Evolutionary conservation across 352 stramenopile species (phyloP), one percentile per base, ranked within the genome.

Genomic region (Globisporangium recalcitrans): DNA sequence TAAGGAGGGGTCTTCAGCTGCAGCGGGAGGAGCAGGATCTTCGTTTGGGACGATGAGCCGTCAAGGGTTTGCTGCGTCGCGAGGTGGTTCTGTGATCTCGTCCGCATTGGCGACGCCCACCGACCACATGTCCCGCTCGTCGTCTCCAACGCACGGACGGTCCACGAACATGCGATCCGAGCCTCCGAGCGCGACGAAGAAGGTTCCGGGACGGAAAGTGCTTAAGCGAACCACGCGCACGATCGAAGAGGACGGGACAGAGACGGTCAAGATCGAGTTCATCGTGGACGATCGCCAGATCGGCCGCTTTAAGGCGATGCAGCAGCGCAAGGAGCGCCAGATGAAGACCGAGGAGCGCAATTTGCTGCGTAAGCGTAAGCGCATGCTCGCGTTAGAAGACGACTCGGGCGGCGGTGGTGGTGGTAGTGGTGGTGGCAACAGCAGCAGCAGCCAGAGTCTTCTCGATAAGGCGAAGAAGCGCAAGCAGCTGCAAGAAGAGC

Each of bases 401-500:
- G 78, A 88, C 49, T 44, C 36, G 4, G 24, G 27, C 19, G 38
- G 38, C 8, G 38, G 32, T 38, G 32, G 32, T 14, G 32, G 32
- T 16, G 9, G 32, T 34, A 9, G 31, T 34, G 6, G 29, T 11
- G 31, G 10, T 36, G 31, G 31, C 13, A 14, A 14, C 8, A 14
- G 34, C 8, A 14, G 36, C n/a, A 14, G 36, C 29, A 48, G 9
- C 22, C 65, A 70, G 3, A 70, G 70, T 36, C 69, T 80, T 36
- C 60, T 89, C 9, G 79, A 91, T 59, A 90, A 89, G 52, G 82
- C 82, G 1, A 91, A 91, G 72, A 80, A 82, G 44, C 82, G 82
- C 57, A 91, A 93, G 40, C 83, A 95, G 53, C 64, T 95, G 26
- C 78, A 91, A 65, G 85, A 93, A 51, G 85, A 95, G 62, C 60